Conservation (phyloP, 306 rosid species). For the Rubus parviflorus region DNA sequence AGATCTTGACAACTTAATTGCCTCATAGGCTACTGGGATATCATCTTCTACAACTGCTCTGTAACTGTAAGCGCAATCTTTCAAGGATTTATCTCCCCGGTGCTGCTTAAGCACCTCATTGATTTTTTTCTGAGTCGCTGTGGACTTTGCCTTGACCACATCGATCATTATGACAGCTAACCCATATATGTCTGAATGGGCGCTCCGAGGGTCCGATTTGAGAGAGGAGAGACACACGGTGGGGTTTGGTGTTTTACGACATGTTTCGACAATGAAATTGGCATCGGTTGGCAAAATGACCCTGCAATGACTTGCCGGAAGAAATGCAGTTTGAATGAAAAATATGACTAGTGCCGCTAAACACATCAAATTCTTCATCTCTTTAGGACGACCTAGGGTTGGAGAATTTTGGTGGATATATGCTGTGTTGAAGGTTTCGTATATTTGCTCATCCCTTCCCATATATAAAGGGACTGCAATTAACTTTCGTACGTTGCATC, state of each 20-base stretch:
- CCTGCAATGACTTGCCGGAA: constrained; percentile 23
- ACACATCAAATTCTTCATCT: background rate
- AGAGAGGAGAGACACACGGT: constrained; percentile 34
- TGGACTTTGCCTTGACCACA: constrained; percentile 24
- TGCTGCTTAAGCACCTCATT: background rate
- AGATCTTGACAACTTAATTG: constrained; percentile 28
- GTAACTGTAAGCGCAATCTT: constrained; percentile 27
- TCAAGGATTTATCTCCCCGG: constrained; percentile 3
- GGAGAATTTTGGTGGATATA: too few relatives aligned
- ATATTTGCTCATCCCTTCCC: too few relatives aligned
- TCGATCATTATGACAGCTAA: constrained; percentile 39
- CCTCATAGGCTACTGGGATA: constrained; percentile 37
- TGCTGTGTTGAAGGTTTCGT: too few relatives aligned
- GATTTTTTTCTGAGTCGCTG: constrained; percentile 15
- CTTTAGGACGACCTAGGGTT: background rate
- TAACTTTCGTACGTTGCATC: too few relatives aligned
- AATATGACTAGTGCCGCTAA: background rate
- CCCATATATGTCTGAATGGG: constrained; percentile 27
- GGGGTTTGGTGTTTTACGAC: constrained; percentile 45
- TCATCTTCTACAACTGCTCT: constrained; percentile 31
- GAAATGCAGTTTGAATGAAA: background rate
- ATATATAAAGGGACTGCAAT: too few relatives aligned
- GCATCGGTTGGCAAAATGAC: background rate
- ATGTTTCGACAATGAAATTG: constrained; percentile 36
- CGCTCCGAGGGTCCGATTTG: constrained; percentile 32